Base-by-base conservation (phyloP, 805 yeast species). In the Scheffersomyces ergatensis region DNA sequence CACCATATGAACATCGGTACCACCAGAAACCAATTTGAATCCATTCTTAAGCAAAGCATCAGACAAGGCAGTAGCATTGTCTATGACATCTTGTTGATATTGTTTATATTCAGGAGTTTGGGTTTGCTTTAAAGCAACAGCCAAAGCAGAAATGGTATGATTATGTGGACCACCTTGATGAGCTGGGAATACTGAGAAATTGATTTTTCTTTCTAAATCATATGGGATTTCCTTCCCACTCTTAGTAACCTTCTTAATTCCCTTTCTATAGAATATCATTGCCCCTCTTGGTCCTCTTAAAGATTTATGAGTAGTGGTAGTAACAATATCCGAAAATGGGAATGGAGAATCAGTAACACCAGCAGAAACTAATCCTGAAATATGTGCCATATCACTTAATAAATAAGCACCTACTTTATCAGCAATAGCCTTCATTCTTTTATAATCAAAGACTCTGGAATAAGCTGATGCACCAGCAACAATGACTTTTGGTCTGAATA, bases 121-220 rank as follows among this genome's bases (percentile, higher is more conserved):
- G 46, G 96, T 95, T 75, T 93, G 99, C 66, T 89, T 89, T 64
- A 93, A 80, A 38, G 99, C 98, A 49, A 90, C 93, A 14, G 98
- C 97, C 58, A 93, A 74, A 26, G 98, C 99, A 54, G 97, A 85
- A 63, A 93, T 93, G 53, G 99, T 93, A 74, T 93, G 99, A 78
- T 93, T 93, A 74, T 93, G 98, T 57, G 99, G 99, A 65, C 99
- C 99, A 77, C 99, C 99, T 77, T 93, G 99, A 72, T 93, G 99
- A 53, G 96, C 99, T 58, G 99, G 99, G 92, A 93, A 93, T 40
- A 93, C 99, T 8, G 97, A 89, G 69, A 93, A 93, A 78, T 93
- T 93, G 72, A 93, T 90, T 65, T 88, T 88, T 68, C 81, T 84
- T 71, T 93, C 98, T 66, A 93, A 81, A 57, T 93, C 97, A 69